These are phyloP conservation scores for Geranium brycei DNA, from an alignment of 345 rosid genomes.

Conservation along the genomic window DNA sequence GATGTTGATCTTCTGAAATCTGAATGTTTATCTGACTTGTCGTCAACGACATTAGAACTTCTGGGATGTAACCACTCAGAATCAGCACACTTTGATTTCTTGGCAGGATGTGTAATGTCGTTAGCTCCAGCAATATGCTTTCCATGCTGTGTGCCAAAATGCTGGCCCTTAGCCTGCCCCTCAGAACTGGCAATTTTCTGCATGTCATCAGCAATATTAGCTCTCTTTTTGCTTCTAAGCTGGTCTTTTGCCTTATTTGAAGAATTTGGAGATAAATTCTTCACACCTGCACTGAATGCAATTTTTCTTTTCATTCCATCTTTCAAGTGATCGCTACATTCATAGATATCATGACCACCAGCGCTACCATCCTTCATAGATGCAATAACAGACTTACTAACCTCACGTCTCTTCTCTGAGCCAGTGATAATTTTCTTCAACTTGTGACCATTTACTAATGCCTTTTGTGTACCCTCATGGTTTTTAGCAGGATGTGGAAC, in stretches of 20 bases:
- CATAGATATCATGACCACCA: constrained; percentile 11
- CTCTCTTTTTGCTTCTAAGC: constrained; percentile 19
- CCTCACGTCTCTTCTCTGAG: constrained; percentile 25
- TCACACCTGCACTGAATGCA: constrained; percentile 16
- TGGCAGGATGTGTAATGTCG: constrained; percentile 32
- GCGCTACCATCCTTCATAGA: constrained; percentile 20
- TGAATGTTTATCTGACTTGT: constrained; percentile 22
- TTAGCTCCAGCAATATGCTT: constrained; percentile 22
- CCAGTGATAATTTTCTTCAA: constrained; percentile 17
- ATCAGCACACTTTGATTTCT: constrained; percentile 36
- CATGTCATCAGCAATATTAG: constrained; percentile 20
- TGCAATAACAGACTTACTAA: constrained; percentile 12
- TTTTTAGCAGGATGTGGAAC: constrained; percentile 11
- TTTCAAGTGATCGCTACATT: constrained; percentile 27
- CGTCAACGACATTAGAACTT: constrained; percentile 17
- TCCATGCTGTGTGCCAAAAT: constrained; percentile 6
- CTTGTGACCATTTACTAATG: constrained; percentile 29
- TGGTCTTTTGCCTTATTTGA: constrained; percentile 23
- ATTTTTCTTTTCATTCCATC: constrained; percentile 23
- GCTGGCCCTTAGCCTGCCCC: neutral
- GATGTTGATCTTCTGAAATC: constrained; percentile 15
- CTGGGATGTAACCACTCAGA: constrained; percentile 17
- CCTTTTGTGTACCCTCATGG: constrained; percentile 20
- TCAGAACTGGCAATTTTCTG: constrained; percentile 19
- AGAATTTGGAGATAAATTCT: constrained; percentile 16